phyloP scores from a whole-genome alignment of 305 asterid genomes.

The Euphrasia arctica region DNA sequence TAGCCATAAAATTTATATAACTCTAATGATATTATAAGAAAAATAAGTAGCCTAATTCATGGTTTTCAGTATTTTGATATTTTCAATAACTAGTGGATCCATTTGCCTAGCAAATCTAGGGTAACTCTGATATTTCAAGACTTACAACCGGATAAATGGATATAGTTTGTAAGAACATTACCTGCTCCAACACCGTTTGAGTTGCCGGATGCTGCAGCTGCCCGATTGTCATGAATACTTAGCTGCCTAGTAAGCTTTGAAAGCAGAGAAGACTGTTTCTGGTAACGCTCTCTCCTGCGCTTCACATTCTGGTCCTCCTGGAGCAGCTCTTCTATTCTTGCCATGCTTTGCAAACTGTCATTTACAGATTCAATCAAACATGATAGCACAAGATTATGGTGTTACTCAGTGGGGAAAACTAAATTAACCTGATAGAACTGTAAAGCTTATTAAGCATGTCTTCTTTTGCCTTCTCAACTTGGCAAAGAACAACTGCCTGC shows the following conservation, averaged over 20 bases:
- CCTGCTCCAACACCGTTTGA: conserved; percentile 77
- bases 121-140: too few relatives aligned
- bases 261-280: conserved; percentile 90
- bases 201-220: conserved; percentile 79
- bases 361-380: conserved; percentile 19
- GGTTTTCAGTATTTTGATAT: too few relatives aligned
- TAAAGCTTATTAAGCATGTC: conserved; percentile 96
- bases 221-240: conserved; percentile 89
- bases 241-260: conserved; percentile 89
- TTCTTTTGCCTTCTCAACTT: conserved; percentile 99
- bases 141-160: too few relatives aligned
- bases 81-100: too few relatives aligned
- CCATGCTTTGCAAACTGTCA: conserved; percentile 77
- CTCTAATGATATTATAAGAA: too few relatives aligned
- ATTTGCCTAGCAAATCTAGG: too few relatives aligned
- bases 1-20: neutral
- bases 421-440: conserved; percentile 79
- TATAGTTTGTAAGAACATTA: conserved; percentile 21
- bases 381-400: neutral
- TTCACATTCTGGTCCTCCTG: conserved; percentile 94
- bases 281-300: conserved; percentile 75
- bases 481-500: conserved; percentile 99
- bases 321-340: conserved; percentile 91
- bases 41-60: too few relatives aligned
- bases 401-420: neutral